Evolutionary conservation across 768 basidiomycete species (phyloP).

Genomic region (Psilocybe sp.): DNA sequence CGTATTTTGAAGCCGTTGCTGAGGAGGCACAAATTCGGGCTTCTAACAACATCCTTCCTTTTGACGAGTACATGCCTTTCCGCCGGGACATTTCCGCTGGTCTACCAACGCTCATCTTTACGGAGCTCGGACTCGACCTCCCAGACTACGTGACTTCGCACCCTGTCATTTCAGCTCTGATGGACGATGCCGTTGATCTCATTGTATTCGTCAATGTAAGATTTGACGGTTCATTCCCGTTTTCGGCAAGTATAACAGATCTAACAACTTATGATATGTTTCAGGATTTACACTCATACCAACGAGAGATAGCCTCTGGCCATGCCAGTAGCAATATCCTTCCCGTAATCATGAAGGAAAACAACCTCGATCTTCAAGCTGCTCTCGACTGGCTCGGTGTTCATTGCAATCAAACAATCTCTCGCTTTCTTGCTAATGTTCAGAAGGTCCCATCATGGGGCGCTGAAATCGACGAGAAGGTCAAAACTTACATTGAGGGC

Average conservation of each 20-base stretch:
- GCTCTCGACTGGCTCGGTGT: slow-evolving; percentile 36
- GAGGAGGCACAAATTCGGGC: slow-evolving; percentile 42
- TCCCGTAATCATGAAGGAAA: slow-evolving; percentile 36
- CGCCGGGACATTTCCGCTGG: slow-evolving; percentile 54
- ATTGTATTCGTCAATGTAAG: slow-evolving; percentile 33
- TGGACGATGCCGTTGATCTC: slow-evolving; percentile 48
- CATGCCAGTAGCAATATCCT: slow-evolving; percentile 40
- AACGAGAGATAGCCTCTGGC: slow-evolving; percentile 36
- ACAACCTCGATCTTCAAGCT: slow-evolving; percentile 26
- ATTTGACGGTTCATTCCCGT: slow-evolving; percentile 5
- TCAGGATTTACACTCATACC: slow-evolving; percentile 40
- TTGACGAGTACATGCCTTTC: slow-evolving; percentile 52
- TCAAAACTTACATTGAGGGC: slow-evolving; percentile 34
- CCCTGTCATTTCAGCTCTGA: slow-evolving; percentile 42
- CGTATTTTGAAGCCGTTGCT: slow-evolving; percentile 39
- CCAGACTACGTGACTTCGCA: slow-evolving; percentile 54
- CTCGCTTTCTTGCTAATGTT: slow-evolving; percentile 27
- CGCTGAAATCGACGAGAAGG: slow-evolving; percentile 24
- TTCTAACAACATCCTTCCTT: slow-evolving; percentile 32
- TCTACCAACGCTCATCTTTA: slow-evolving; percentile 47
- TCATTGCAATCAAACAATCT: slow-evolving; percentile 27
- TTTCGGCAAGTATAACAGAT: not conserved
- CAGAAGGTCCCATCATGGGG: slow-evolving; percentile 32
- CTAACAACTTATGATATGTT: not conserved
- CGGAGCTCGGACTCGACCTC: slow-evolving; percentile 56